phyloP scores from a whole-genome alignment of 495 filamentous ascomycete genomes.

The Acidomyces sp. region DNA sequence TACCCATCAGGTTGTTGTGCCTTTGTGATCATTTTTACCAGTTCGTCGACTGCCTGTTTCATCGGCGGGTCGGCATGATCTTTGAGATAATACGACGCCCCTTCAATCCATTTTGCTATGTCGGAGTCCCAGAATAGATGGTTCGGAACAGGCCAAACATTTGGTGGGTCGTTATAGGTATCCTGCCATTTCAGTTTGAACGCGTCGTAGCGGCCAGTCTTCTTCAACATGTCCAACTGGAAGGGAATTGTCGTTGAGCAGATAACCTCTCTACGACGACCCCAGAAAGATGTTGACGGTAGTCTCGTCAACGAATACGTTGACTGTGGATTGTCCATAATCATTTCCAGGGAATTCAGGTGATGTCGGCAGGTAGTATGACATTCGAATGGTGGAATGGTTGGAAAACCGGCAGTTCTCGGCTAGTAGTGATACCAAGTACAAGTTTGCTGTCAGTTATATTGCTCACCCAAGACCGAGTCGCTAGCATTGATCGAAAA shows the following conservation, averaged over 20 bases:
- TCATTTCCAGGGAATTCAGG: no score
- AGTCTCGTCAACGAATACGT: not conserved
- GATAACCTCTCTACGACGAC: not conserved
- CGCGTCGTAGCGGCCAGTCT: conserved; percentile 42
- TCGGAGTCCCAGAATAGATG: conserved; percentile 49
- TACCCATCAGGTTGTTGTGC: conserved; percentile 47
- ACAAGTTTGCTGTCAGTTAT: no score
- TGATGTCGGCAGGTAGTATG: no score
- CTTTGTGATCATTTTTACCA: conserved; percentile 40
- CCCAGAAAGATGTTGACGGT: not conserved
- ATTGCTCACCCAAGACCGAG: no score
- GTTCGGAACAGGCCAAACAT: conserved; percentile 34
- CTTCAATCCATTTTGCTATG: conserved; percentile 48
- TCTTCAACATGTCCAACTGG: conserved; percentile 40
- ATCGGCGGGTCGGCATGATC: conserved; percentile 35
- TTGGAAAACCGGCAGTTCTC: no score
- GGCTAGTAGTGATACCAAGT: no score
- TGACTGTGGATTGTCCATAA: not conserved
- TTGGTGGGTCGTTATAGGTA: conserved; percentile 35
- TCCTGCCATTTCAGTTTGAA: conserved; percentile 42
- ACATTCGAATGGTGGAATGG: no score
- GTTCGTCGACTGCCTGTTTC: conserved; percentile 39
- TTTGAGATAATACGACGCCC: conserved; percentile 41
- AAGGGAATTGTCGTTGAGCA: not conserved
- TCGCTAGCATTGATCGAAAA: no score